Evolutionary conservation across 306 rosid genomes (phyloP).

Genomic region (Quillaja saponaria): DNA sequence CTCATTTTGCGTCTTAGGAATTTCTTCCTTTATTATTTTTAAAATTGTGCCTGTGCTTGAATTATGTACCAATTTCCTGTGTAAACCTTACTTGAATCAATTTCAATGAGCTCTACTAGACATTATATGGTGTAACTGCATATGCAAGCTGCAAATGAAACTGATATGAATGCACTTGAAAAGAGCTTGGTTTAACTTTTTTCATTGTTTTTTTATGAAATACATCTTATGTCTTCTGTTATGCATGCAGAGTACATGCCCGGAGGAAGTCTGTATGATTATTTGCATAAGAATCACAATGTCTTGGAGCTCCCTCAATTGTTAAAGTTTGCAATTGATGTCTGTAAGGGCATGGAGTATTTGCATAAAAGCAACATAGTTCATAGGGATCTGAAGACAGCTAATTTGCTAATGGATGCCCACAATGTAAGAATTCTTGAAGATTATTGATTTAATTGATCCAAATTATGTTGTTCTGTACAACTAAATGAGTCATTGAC

Average conservation of each 20-base stretch:
- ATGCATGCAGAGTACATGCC: conserved; percentile 87
- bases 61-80: conserved; percentile 1
- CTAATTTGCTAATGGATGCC: conserved; percentile 88
- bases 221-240: conserved; percentile 14
- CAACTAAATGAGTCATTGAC: neutral
- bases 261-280: conserved; percentile 95
- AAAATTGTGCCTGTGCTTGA: neutral
- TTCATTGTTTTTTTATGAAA: conserved; percentile 26
- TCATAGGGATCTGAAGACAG: conserved; percentile 97
- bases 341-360: conserved; percentile 96
- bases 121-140: neutral
- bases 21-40: conserved; percentile 2
- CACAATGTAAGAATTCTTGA: conserved; percentile 64
- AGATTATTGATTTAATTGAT: conserved; percentile 18
- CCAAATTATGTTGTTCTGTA: no score
- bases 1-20: neutral
- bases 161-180: no score
- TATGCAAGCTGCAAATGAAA: neutral
- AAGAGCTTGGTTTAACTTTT: conserved; percentile 4
- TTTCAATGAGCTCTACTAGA: no score
- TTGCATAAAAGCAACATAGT: conserved; percentile 81
- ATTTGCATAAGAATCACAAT: conserved; percentile 87
- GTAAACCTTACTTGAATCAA: no score
- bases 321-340: conserved; percentile 84
- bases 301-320: conserved; percentile 70